Conservation (phyloP, 352 stramenopile species). For the Globisporangium uncinulatum region DNA sequence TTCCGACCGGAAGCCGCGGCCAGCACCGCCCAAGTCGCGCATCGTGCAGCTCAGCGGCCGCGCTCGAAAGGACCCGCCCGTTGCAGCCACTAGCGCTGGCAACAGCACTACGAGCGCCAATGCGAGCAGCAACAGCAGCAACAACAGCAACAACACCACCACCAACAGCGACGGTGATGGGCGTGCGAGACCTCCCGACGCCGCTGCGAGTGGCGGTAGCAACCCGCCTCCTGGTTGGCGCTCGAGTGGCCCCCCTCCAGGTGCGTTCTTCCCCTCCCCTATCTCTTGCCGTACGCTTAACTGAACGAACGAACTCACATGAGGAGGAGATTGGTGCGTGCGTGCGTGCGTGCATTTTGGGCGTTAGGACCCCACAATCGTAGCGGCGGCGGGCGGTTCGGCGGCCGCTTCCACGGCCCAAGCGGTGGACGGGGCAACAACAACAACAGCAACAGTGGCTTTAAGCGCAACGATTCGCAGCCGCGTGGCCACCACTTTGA, state of each 20-base stretch:
- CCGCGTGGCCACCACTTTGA: constrained; percentile 20
- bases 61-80: constrained; percentile 17
- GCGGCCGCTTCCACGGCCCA: constrained; percentile 10
- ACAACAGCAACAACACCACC: neutral
- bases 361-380: neutral
- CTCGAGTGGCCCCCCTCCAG: too few relatives aligned
- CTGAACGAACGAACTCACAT: neutral
- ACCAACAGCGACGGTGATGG: neutral
- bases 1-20: too few relatives aligned
- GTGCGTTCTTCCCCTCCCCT: too few relatives aligned
- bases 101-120: constrained; percentile 1
- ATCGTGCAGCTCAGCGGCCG: constrained; percentile 32
- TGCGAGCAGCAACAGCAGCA: neutral
- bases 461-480: constrained; percentile 24
- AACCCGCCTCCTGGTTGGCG: too few relatives aligned
- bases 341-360: too few relatives aligned
- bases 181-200: neutral
- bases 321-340: too few relatives aligned
- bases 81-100: constrained; percentile 2
- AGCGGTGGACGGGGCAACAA: constrained; percentile 1
- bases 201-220: neutral
- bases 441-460: constrained; percentile 13
- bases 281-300: neutral
- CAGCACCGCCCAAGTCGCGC: constrained; percentile 21
- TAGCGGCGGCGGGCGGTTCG: constrained; percentile 12